Base-by-base conservation (phyloP, 106 monocot species). In the Allium sativum region DNA sequence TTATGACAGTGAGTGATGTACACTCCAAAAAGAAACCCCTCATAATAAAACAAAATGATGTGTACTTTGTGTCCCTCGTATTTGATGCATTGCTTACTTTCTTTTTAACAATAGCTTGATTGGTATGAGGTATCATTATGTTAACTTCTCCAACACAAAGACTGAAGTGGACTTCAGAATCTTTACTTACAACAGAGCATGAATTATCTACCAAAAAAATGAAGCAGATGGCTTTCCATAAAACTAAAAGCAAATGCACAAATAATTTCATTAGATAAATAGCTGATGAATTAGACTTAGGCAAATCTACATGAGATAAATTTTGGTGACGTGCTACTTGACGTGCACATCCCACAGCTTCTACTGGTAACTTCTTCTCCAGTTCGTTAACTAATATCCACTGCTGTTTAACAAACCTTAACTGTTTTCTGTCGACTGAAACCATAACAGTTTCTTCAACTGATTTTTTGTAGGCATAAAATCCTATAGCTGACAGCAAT, bases 341-440 rank as follows among this genome's bases (percentile, higher is more conserved):
- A 0, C 88, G 93, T 65, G 84, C 93, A 61, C 82, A 55, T 67
- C 72, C 87, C 41, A 84, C 78, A 58, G 77, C 68, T 42, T 87
- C 73, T 22, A 66, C 64, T 31, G 84, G 79, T 52, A 93, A 65
- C 52, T 71, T 70, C 41, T 71, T 73, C 68, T 93, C 93, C 21
- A 85, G 56, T 52, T 88, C 65, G 65, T 54, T 61, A 64, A 79
- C 60, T 59, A 58, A 57, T 48, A 18, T 52, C 69, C 70, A 68
- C 6, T 81, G 61, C 63, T 63, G 18, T 46, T 66, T 61, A 58
- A 69, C 68, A 70, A 47, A 45, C 12, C 41, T 78, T 21, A 64
- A 61, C 46, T 72, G 21, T 57, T 78, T 72, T 18, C n/a, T 70
- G 21, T 72, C 66, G 19, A 22, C 68, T 53, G 65, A 70, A 8